Base-by-base conservation (phyloP, 768 basidiomycete genomes). In the Sarcodon aspratus region DNA sequence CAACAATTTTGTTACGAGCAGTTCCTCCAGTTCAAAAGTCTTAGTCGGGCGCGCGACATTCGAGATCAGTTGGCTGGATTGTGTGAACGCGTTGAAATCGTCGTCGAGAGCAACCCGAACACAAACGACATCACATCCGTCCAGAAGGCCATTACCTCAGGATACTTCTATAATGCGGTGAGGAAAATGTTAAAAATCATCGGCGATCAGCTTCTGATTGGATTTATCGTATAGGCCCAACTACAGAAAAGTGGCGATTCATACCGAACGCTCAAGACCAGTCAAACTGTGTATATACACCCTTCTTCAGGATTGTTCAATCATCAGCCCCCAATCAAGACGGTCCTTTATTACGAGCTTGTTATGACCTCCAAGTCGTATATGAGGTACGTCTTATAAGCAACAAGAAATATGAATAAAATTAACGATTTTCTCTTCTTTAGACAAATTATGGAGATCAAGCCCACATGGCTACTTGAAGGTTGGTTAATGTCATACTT, bases 331-430 rank as follows among this genome's bases (percentile, higher is more conserved):
- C 96, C 96, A 0, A 78, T 92, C 10, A 87, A 85, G 61, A 86
- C 88, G 12, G 62, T 98, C 9, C 63, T 96, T 44, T 99, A 98
- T 66, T 97, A 98, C 60, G 96, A 98, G 64, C 78, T 99, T 18
- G 95, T 99, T 18, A 85, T 95, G 77, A 99, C 96, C 7, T 85
- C 85, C 36, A 97, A 98, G 67, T 97, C 96, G 33, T 99, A 96
- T 60, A 86, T 97, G 78, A 75, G 90, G 74, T 80, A 45, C 9
- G 12, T 47, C 31, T 52, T 15, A 36, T 48, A 36, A 21, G 32
- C 47, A 9, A 12, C 17, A 32, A 32, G 1, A 10, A 33, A 35
- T 48, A 36, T 21, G 36, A 15, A 27, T 10, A 17, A 40, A 45
- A 6, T 15, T 7, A 45, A 48, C 33, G 44, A 49, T 33, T 52